Conservation (phyloP, 306 rosid genomes). For the Lagenaria siceraria region DNA sequence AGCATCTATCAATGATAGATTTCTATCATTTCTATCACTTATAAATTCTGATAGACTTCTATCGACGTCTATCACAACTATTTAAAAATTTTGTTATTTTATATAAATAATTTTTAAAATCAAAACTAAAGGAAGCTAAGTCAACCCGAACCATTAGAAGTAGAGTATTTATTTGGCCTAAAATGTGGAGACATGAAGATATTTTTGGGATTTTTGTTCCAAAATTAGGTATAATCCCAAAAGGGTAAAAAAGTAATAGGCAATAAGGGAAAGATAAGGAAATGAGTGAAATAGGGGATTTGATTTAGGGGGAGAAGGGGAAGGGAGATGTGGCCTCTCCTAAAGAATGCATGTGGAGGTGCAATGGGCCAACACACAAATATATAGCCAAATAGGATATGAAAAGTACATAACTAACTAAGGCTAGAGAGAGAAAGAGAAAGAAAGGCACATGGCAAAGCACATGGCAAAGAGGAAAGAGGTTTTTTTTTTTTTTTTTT, state of each 20-base stretch:
- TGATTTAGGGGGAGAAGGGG: background rate
- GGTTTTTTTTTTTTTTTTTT: too few relatives aligned
- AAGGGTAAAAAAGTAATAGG: background rate
- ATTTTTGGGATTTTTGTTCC: background rate
- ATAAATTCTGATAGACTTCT: too few relatives aligned
- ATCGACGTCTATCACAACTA: too few relatives aligned
- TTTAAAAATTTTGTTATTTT: too few relatives aligned
- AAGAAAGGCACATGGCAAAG: slow-evolving; percentile 42
- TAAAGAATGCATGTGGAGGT: background rate
- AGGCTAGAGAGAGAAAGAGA: background rate
- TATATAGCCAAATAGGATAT: slow-evolving; percentile 11
- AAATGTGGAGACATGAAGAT: too few relatives aligned
- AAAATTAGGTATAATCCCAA: background rate
- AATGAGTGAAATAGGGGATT: background rate
- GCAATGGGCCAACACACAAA: slow-evolving; percentile 34
- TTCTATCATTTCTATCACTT: too few relatives aligned
- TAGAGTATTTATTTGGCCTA: too few relatives aligned
- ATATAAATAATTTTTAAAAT: too few relatives aligned
- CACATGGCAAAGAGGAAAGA: slow-evolving; percentile 25
- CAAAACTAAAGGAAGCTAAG: too few relatives aligned
- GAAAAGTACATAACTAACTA: background rate
- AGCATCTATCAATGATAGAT: too few relatives aligned
- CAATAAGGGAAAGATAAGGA: background rate
- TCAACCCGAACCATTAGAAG: too few relatives aligned
- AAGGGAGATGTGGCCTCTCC: background rate